Percentiles rank a stretch among this genome's conserved stretches.
Evolutionary conservation across 768 basidiomycete species (phyloP).

Genomic region (Sporobolomyces roseus): DNA sequence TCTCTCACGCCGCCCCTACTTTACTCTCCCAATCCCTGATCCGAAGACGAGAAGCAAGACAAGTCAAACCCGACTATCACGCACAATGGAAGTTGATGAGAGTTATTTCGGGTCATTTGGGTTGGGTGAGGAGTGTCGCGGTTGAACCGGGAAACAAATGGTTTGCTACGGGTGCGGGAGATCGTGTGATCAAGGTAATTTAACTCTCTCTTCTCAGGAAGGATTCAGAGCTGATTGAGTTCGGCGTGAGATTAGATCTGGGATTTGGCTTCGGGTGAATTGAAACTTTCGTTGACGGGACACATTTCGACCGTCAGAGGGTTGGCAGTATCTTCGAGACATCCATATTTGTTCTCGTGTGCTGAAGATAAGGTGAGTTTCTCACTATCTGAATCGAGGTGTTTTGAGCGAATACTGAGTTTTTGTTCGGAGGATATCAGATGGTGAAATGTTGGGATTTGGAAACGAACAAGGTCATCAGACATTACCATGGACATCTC

Average conservation of each 20-base stretch:
- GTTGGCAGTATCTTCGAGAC: conserved; percentile 81
- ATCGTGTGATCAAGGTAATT: conserved; percentile 78
- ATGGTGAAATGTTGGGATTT: conserved; percentile 99
- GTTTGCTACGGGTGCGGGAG: conserved; percentile 97
- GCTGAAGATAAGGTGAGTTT: conserved; percentile 87
- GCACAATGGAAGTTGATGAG: conserved; percentile 92
- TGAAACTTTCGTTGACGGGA: conserved; percentile 92
- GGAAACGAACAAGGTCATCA: conserved; percentile 97
- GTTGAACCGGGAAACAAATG: conserved; percentile 98
- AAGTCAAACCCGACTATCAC: conserved; percentile 92
- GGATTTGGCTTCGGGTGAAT: conserved; percentile 95
- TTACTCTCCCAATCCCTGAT: conserved; percentile 80
- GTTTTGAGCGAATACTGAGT: neutral
- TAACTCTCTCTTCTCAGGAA: neutral
- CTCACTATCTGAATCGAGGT: neutral
- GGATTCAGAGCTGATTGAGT: neutral
- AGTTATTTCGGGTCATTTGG: conserved; percentile 95
- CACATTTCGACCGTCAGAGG: conserved; percentile 97
- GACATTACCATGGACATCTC: conserved; percentile 96
- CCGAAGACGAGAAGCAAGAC: conserved; percentile 86
- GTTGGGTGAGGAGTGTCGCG: conserved; percentile 93
- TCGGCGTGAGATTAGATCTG: conserved; percentile 58
- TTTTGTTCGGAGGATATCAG: conserved; percentile 51
- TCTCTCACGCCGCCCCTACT: conserved; percentile 44
- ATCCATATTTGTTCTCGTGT: conserved; percentile 95